phyloP scores from a whole-genome alignment of 78 protist genomes.

The Isochrysis galbana region DNA sequence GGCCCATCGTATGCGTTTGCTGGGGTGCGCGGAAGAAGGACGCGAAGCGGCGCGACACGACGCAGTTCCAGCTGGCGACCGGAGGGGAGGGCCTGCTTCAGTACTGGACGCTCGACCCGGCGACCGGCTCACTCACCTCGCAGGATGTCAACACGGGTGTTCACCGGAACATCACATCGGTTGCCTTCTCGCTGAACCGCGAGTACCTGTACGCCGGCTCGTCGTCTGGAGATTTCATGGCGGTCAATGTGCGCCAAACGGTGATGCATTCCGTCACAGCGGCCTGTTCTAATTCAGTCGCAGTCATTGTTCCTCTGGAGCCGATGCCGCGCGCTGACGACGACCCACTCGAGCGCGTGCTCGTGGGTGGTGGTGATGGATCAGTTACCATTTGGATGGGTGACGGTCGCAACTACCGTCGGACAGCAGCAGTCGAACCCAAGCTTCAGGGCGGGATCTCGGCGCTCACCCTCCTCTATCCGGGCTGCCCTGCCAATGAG shows the following conservation, averaged over 20 bases:
- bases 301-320: background rate
- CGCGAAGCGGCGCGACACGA: conserved; percentile 25
- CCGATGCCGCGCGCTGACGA: background rate
- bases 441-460: background rate
- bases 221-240: background rate
- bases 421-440: background rate
- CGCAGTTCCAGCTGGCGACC: background rate
- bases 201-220: conserved; percentile 34
- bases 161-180: background rate
- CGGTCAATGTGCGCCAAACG: background rate
- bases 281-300: background rate
- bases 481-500: too few species aligned
- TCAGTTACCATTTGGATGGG: background rate
- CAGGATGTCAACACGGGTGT: background rate
- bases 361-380: conserved; percentile 31
- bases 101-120: conserved; percentile 39
- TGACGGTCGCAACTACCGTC: background rate
- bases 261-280: background rate
- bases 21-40: conserved; percentile 36
- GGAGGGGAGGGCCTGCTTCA: background rate
- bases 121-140: background rate
- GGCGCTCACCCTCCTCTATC: background rate
- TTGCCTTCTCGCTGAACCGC: conserved; percentile 24
- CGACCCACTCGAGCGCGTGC: background rate
- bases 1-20: background rate